These are phyloP conservation scores for Samsoniella hepiali DNA, from an alignment of 2,329 filamentous ascomycete genomes.

Conservation along the genomic window DNA sequence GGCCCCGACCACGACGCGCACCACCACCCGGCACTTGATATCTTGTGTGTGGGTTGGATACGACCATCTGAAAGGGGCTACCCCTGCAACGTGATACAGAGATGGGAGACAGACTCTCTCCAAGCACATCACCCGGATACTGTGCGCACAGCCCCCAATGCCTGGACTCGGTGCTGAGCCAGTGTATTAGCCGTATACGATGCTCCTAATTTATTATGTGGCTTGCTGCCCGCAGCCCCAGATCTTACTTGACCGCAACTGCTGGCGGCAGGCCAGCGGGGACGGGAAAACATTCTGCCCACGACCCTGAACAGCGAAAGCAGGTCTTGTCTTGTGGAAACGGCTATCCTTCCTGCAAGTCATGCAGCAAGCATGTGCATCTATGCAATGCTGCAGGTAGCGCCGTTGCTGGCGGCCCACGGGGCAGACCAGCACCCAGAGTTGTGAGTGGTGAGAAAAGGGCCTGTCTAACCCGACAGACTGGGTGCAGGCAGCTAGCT, in stretches of 20 bases:
- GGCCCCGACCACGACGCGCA: background rate
- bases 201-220: background rate
- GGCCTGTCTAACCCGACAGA: slow-evolving; percentile 6
- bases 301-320: background rate
- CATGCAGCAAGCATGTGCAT: slow-evolving; percentile 7
- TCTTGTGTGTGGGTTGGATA: no score
- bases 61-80: background rate
- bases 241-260: background rate
- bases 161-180: background rate
- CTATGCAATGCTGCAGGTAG: background rate
- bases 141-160: background rate
- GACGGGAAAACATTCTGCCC: background rate
- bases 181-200: background rate
- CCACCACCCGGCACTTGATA: background rate
- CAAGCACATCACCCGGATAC: background rate
- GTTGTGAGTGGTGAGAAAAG: background rate
- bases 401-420: slow-evolving; percentile 2
- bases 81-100: background rate
- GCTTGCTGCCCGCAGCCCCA: background rate
- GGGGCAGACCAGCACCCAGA: background rate
- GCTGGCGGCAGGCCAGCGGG: background rate
- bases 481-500: slow-evolving; percentile 4
- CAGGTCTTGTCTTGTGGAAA: background rate
- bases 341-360: slow-evolving; percentile 6
- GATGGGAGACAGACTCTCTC: background rate